Base-by-base conservation (phyloP, 441 rosid genomes). In the Syzygium malaccense region DNA sequence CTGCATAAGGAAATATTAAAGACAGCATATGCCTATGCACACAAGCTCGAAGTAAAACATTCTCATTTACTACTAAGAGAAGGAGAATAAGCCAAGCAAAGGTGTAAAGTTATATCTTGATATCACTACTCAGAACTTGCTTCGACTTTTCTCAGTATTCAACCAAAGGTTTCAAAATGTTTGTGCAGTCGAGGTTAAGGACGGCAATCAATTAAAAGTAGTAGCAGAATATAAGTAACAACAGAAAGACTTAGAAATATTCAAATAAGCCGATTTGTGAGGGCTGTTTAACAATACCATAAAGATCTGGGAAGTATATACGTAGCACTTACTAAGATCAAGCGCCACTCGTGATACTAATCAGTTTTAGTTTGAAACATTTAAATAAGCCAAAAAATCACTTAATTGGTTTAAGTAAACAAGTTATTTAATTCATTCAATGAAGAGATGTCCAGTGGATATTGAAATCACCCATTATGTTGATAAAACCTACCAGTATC, bases 1-100 rank as follows among this genome's bases (percentile, higher is more conserved):
- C 20, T 56, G 86, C 55, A 88, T 88, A 55, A 92, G 88, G 56
- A 60, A 90, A 86, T 33, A 88, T 62, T 56, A 87, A 28, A 37
- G 51, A 71, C 18, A 26, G 58, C 88, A 51, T n/a, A 56, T 85
- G 80, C 32, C 71, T 41, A 86, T 14, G 23, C 25, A 68, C 75
- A 66, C 88, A 62, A 87, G 56, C 57, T 53, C 28, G 8, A 5
- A 68, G 79, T 68, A 68, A 23, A 68, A 19, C 48, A 68, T 68
- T 33, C 79, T 37, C 83, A 37, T 37, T 37, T 37, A 71, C 51
- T 37, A 71, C 83, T 37, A 20, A 37, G 83, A 71, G 51, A 41
- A 37, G 83, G 18, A 75, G 51, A 75, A 75, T 37, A 37, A 23
- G 51, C 83, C 83, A 75, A 75, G 83, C 83, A 75, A 37, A 75